Evolutionary conservation across 805 yeast species (phyloP).

Genomic region (Myxozyma neglecta): DNA sequence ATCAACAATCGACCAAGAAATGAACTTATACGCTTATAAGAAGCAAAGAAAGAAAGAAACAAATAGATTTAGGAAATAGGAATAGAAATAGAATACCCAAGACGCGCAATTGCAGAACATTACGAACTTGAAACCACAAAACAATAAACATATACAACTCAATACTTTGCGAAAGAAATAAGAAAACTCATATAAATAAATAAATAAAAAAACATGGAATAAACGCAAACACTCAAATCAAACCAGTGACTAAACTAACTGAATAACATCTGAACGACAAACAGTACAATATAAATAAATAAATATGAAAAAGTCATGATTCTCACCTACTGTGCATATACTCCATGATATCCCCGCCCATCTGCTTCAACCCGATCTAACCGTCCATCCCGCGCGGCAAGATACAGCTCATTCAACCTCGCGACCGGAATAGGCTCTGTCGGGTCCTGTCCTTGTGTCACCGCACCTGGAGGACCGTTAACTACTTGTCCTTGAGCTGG

Average conservation of each 20-base stretch:
- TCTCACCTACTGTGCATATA: constrained; percentile 41
- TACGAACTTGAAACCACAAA: background rate
- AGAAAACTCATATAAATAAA: background rate
- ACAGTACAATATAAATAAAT: background rate
- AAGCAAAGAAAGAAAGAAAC: too few species aligned
- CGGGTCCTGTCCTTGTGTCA: constrained; percentile 35
- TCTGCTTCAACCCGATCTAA: constrained; percentile 55
- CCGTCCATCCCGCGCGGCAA: constrained; percentile 59
- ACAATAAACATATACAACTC: background rate
- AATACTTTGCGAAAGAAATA: background rate
- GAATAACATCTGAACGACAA: background rate
- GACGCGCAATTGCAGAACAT: too few species aligned
- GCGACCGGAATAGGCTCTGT: constrained; percentile 43
- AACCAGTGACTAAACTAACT: background rate
- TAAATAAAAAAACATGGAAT: background rate
- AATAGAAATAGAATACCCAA: too few species aligned
- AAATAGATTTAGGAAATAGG: too few species aligned
- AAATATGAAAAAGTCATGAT: background rate
- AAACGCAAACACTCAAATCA: background rate
- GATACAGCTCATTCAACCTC: constrained; percentile 53
- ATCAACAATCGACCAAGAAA: background rate
- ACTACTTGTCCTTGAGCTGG: constrained; percentile 24
- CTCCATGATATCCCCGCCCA: constrained; percentile 47
- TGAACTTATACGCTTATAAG: too few species aligned
- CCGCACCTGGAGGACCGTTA: constrained; percentile 31